These are phyloP conservation scores for Leptoxyphium fumago DNA, from an alignment of 2,329 filamentous ascomycete species.

Conservation along the genomic window DNA sequence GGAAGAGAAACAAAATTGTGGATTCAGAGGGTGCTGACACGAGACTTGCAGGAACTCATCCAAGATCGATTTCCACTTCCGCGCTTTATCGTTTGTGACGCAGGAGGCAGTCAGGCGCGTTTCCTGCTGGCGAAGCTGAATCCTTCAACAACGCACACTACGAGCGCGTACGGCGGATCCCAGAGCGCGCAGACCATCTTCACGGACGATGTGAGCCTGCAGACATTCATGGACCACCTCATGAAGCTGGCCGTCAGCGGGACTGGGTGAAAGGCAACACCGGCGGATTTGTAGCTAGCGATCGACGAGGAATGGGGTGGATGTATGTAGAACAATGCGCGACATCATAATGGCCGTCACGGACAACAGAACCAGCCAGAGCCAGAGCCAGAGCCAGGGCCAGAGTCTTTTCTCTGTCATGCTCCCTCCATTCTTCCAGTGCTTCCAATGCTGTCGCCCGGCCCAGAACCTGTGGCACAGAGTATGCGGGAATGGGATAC, in stretches of 20 bases:
- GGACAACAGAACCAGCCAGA: too few relatives aligned
- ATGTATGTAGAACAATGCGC: too few relatives aligned
- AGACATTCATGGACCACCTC: conserved; percentile 98
- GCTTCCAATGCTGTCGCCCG: too few relatives aligned
- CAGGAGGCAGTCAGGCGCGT: conserved; percentile 93
- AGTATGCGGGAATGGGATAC: too few relatives aligned
- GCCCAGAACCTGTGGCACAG: too few relatives aligned
- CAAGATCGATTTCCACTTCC: conserved; percentile 96
- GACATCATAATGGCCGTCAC: too few relatives aligned
- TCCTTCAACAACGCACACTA: conserved; percentile 91
- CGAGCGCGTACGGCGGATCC: conserved; percentile 68
- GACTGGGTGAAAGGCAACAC: conserved; percentile 13
- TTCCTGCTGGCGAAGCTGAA: conserved; percentile 96
- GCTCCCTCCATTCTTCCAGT: too few relatives aligned
- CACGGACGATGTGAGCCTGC: conserved; percentile 92
- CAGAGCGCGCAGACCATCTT: conserved; percentile 96
- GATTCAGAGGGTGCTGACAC: not conserved
- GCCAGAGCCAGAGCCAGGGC: too few relatives aligned
- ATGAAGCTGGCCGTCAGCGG: conserved; percentile 58
- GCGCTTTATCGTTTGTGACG: conserved; percentile 95
- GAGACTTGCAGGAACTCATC: conserved; percentile 60
- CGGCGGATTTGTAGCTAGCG: too few relatives aligned
- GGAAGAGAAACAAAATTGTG: conserved; percentile 3
- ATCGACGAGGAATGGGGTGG: too few relatives aligned
- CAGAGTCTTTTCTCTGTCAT: too few relatives aligned